Base-by-base conservation (phyloP, 129 eudicot species). In the Flaveria ramosissima region DNA sequence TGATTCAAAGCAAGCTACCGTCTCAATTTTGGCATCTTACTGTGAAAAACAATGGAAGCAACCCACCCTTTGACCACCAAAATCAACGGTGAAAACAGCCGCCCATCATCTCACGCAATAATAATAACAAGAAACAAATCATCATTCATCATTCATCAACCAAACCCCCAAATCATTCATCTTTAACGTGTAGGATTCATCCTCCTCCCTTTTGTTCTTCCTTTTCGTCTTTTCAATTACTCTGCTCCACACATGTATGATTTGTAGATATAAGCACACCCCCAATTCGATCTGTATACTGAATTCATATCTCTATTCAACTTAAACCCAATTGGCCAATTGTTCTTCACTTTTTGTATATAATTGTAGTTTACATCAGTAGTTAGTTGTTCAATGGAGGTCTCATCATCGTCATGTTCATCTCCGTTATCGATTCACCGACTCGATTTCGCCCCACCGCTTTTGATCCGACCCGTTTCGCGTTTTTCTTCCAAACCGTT, bases 141-240 rank as follows among this genome's bases (percentile, higher is more conserved):
- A 56, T 36, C 63, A 42, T 43, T 17, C 75, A 56, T 36, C 63
- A 42, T 43, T 17, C 75, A 56, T 36, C 70, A 55, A 55, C 71
- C 79, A 75, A 83, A 61, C 72, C 72, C 48, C 68, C 77, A 17
- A 71, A 51, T 71, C 53, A 24, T 15, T 39, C 68, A 23, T 11
- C 88, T 83, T 52, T 83, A 81, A 84, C 93, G 93, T 88, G 85
- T 53, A 78, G 63, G 46, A 74, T 83, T 85, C 83, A 67, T 56
- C 83, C n/a, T 81, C 81, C 30, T 32, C 69, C 19, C 56, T 62
- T 51, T 68, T 52, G 23, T 75, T 67, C 62, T 52, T 48, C 74
- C 2, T 23, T 55, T 80, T 71, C 14, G 36, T 64, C 23, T 56
- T 71, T 53, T 66, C 71, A 26, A 43, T 39, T 26, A 24, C 13